Evolutionary conservation across 1,284 basidiomycete genomes (phyloP), one percentile per base, ranked within the genome.

Genomic region (Paramarasmius palmivorus): DNA sequence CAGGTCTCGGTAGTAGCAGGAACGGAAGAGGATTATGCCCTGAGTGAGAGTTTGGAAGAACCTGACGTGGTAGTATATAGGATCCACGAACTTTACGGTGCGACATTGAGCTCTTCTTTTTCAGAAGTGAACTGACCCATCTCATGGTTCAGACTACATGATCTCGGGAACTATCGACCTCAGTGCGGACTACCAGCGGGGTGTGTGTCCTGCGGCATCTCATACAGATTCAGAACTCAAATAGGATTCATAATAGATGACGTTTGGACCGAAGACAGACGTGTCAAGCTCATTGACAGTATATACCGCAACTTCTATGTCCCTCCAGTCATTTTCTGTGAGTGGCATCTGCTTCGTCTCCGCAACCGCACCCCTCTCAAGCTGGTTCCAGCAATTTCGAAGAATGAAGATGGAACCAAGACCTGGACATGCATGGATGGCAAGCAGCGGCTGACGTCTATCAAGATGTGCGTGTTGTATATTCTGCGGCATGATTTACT

Each of bases 391-490:
- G 80, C 80, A 35, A 77, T 82, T 2, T 73, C 73, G 4, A 57
- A 62, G 1, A 63, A 70, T 20, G 78, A 84, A 0, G 85, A 88
- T 59, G 88, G 87, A 0, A 70, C 77, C 1, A 86, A 89, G 60
- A 73, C 67, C 0, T 81, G 79, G 56, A 82, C 80, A 0, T 90
- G 87, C 57, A 88, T 91, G 14, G 88, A 90, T 61, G 88, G 88
- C 7, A 91, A 91, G 63, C 88, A 91, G 63, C 73, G 88, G n/a
- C 62, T 90, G 54, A 90, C 89, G 0, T 88, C 86, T 0, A 83
- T 91, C 42, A 76, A 82, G 38, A 71, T 75, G 84, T 84, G 53
- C 23, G 77, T 68, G 20, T 10, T 22, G 29, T 20, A 29, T 29
- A 52, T 39, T 29, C 23, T 25, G 12, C 34, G 41, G 15, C 4